These are phyloP conservation scores for Didymella arachidicola DNA, from an alignment of 2,329 filamentous ascomycete genomes.

Conservation along the genomic window DNA sequence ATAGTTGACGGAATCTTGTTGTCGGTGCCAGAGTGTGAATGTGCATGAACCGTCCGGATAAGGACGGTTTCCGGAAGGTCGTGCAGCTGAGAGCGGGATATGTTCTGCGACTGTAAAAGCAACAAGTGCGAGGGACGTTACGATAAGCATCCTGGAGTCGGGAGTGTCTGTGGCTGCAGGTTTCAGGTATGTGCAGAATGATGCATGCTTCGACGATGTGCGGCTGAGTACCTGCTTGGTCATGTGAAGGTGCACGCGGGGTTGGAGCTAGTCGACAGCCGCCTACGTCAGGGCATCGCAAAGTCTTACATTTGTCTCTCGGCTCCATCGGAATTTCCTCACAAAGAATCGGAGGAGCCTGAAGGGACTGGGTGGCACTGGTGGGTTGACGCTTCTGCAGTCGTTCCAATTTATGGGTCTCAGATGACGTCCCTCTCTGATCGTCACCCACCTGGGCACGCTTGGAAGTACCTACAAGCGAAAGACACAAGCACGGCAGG, in stretches of 20 bases:
- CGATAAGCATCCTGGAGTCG: not conserved
- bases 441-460: not conserved
- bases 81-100: not conserved
- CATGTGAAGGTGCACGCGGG: constrained; percentile 8
- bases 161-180: not conserved
- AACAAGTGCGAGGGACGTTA: not conserved
- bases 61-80: not conserved
- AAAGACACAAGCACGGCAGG: not conserved
- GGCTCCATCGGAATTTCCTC: not conserved
- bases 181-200: not conserved
- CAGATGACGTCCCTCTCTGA: not conserved
- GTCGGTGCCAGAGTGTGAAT: constrained; percentile 30
- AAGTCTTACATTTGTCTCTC: not conserved
- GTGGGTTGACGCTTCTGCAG: not conserved
- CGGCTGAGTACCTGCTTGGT: constrained; percentile 10
- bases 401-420: not conserved
- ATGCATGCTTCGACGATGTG: not conserved
- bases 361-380: not conserved
- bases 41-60: constrained; percentile 23
- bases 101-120: not conserved
- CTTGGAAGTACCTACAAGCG: not conserved
- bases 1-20: constrained; percentile 20
- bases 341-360: not conserved
- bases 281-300: constrained; percentile 10
- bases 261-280: constrained; percentile 10